Percentiles rank a stretch among this genome's conserved stretches.
These are phyloP conservation scores for Sclerotinia spermophila DNA, from an alignment of 2,329 filamentous ascomycete genomes.

Conservation along the genomic window DNA sequence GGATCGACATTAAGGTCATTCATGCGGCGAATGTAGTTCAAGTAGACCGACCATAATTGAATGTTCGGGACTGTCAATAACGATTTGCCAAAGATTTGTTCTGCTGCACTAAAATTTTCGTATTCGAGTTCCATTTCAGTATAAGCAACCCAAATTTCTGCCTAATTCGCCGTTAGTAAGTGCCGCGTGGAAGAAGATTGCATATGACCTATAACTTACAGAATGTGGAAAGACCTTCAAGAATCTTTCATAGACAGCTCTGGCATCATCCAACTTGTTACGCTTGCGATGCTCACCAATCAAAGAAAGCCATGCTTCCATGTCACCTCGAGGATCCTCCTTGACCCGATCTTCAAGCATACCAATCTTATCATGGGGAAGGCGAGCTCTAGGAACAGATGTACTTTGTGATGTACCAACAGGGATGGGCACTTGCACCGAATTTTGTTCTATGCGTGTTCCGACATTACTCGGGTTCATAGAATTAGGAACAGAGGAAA, in stretches of 20 bases:
- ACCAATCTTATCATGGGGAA: constrained; percentile 38
- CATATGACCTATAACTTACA: constrained; percentile 65
- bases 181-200: constrained; percentile 16
- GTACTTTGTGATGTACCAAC: constrained; percentile 24
- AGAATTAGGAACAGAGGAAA: constrained; percentile 28
- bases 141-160: constrained; percentile 86
- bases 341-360: constrained; percentile 81
- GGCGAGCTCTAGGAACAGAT: constrained; percentile 36
- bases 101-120: constrained; percentile 76
- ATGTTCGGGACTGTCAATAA: constrained; percentile 78
- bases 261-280: constrained; percentile 76
- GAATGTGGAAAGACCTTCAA: constrained; percentile 83
- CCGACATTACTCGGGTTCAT: constrained; percentile 29
- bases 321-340: constrained; percentile 87
- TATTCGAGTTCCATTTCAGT: constrained; percentile 84
- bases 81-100: constrained; percentile 77
- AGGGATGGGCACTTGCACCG: constrained; percentile 32
- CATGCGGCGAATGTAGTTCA: constrained; percentile 89
- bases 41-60: constrained; percentile 85
- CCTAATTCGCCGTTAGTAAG: constrained; percentile 53
- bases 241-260: constrained; percentile 80
- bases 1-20: constrained; percentile 83
- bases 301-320: constrained; percentile 85
- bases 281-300: constrained; percentile 81
- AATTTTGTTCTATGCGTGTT: constrained; percentile 28